Conservation (phyloP, 179 eudicot genomes). For the Silene vulgaris region DNA sequence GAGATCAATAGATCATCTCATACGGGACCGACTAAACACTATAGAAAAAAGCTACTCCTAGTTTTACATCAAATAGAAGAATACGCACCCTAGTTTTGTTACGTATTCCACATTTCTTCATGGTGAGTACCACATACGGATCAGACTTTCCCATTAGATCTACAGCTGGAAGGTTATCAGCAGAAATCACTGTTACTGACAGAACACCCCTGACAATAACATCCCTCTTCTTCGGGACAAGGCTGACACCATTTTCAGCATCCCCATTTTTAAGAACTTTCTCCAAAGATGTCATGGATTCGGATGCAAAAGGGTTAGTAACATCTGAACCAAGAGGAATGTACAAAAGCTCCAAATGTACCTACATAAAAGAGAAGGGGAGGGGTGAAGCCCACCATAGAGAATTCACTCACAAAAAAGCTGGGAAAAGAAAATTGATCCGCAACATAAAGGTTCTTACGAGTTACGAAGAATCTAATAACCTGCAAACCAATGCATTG, state of each 20-base stretch:
- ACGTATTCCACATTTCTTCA: constrained; percentile 59
- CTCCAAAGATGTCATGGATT: constrained; percentile 56
- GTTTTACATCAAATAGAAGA: neutral
- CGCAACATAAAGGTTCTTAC: no score
- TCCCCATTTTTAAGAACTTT: constrained; percentile 52
- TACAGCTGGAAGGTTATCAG: constrained; percentile 59
- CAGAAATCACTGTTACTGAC: constrained; percentile 72
- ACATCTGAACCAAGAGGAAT: constrained; percentile 52
- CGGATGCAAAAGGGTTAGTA: constrained; percentile 46
- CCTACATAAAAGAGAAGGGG: constrained; percentile 37
- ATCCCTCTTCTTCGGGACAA: constrained; percentile 46
- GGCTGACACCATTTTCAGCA: constrained; percentile 35
- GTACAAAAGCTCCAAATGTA: constrained; percentile 83
- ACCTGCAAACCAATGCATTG: no score
- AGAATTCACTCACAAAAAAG: neutral
- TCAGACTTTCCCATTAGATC: constrained; percentile 82
- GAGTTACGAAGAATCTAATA: no score
- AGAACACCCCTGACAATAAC: constrained; percentile 76
- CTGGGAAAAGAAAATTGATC: neutral
- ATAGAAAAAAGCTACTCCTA: neutral
- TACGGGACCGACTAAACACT: no score
- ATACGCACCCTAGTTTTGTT: constrained; percentile 64
- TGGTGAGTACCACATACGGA: constrained; percentile 59
- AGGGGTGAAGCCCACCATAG: constrained; percentile 6
- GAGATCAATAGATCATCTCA: no score